These are phyloP conservation scores for Acanthamoeba lenticulata DNA, from an alignment of 208 protist genomes.

Conservation along the genomic window DNA sequence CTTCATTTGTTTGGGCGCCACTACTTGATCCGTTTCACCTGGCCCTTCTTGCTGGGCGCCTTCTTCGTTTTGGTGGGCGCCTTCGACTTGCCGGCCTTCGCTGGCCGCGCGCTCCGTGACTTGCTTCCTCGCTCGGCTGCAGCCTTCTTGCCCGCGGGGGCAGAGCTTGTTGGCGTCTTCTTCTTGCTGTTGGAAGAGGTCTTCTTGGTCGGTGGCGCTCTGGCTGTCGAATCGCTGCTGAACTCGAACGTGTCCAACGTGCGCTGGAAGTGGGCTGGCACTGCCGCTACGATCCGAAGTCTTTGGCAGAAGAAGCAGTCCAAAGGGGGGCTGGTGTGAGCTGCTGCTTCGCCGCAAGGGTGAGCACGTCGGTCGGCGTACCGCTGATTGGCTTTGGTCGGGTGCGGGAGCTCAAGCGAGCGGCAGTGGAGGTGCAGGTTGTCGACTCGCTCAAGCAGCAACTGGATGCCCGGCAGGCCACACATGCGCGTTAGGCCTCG, in stretches of 20 bases:
- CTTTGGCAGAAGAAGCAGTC: neutral
- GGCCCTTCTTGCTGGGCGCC: no score
- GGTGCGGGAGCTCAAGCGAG: constrained; percentile 30
- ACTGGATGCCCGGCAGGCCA: neutral
- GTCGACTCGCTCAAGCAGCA: neutral
- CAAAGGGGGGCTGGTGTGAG: no score
- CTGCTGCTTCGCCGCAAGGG: no score
- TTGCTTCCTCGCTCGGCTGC: no score
- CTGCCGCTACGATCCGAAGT: neutral
- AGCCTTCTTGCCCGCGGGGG: no score
- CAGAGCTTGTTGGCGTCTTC: neutral
- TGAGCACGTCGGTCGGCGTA: neutral
- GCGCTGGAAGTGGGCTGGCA: neutral
- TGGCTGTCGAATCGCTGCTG: no score
- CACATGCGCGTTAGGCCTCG: neutral
- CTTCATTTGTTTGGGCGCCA: neutral
- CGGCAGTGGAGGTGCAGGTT: constrained; percentile 47
- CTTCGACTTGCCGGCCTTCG: no score
- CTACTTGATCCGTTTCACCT: no score
- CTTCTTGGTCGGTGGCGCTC: neutral
- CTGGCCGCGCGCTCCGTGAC: no score
- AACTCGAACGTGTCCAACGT: constrained; percentile 15
- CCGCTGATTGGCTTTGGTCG: neutral
- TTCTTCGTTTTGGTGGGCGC: no score
- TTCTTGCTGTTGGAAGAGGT: neutral